Percentiles rank a stretch among this genome's conserved stretches.
Conservation (phyloP, 495 filamentous ascomycete genomes). For the Penicillium paradoxum region DNA sequence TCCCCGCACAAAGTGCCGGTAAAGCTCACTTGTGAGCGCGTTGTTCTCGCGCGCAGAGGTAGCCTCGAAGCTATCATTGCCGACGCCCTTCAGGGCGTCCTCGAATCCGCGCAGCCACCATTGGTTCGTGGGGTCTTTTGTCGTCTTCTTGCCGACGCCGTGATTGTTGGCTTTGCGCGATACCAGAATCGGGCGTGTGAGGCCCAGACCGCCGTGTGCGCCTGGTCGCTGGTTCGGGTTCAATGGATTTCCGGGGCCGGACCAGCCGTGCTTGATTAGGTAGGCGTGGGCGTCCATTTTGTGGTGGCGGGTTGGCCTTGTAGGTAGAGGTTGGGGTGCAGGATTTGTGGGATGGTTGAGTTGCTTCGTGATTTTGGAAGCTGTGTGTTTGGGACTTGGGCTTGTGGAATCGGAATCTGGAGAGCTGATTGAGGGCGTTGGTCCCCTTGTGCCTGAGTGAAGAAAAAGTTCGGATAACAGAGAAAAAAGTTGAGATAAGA, state of each 20-base stretch:
- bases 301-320: not conserved
- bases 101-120: constrained; percentile 85
- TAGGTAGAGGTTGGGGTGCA: not conserved
- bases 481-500: constrained; percentile 1
- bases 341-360: not conserved
- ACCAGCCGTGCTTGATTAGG: constrained; percentile 74
- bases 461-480: not conserved
- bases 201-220: constrained; percentile 56
- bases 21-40: constrained; percentile 57
- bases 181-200: constrained; percentile 63
- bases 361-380: not conserved
- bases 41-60: constrained; percentile 23
- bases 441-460: not conserved
- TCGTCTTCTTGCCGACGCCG: constrained; percentile 66
- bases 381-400: not conserved
- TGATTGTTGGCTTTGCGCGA: constrained; percentile 62
- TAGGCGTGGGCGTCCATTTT: constrained; percentile 64
- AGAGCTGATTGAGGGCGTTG: not conserved
- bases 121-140: constrained; percentile 57
- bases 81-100: constrained; percentile 64
- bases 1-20: constrained; percentile 76
- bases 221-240: constrained; percentile 60
- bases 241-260: constrained; percentile 67
- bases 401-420: not conserved
- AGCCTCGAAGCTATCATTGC: constrained; percentile 35